phyloP scores from a whole-genome alignment of 352 stramenopile species.

The Phytophthora constricta region DNA sequence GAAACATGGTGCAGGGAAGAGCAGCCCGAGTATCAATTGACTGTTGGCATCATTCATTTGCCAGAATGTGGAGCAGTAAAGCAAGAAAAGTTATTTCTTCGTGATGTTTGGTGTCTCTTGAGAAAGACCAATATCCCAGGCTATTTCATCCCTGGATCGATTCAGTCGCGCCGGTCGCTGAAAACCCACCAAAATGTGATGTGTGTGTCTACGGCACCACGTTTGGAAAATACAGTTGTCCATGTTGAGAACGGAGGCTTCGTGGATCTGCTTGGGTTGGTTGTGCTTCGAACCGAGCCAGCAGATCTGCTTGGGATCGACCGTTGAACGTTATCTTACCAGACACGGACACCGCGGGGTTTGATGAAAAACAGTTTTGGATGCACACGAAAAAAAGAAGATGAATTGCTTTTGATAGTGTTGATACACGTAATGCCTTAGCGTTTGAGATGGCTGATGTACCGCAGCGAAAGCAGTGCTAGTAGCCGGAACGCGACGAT shows the following conservation, averaged over 20 bases:
- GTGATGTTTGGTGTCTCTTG: no score
- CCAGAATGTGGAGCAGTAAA: slow-evolving; percentile 76
- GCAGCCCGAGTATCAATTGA: slow-evolving; percentile 78
- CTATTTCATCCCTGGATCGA: slow-evolving; percentile 69
- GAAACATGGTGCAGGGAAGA: slow-evolving; percentile 91
- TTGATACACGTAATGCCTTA: slow-evolving; percentile 9
- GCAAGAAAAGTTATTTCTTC: no score
- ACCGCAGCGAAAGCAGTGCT: slow-evolving; percentile 53
- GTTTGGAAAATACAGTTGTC: no score
- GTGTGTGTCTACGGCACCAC: no score
- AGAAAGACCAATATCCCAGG: slow-evolving; percentile 56
- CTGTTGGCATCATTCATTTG: slow-evolving; percentile 60
- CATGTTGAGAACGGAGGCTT: no score
- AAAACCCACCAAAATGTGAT: no score
- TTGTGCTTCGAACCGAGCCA: slow-evolving; percentile 54
- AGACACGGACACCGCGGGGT: no score
- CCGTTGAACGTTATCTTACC: slow-evolving; percentile 51
- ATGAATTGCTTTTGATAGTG: background rate
- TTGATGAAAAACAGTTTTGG: no score
- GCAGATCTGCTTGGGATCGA: slow-evolving; percentile 18
- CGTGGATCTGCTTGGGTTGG: slow-evolving; percentile 88
- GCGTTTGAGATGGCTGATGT: slow-evolving; percentile 61
- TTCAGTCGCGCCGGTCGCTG: no score
- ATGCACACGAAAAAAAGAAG: no score
- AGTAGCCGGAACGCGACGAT: slow-evolving; percentile 58